Evolutionary conservation across 441 rosid species (phyloP), one percentile per base, ranked within the genome.

Genomic region (Populus hybrid): DNA sequence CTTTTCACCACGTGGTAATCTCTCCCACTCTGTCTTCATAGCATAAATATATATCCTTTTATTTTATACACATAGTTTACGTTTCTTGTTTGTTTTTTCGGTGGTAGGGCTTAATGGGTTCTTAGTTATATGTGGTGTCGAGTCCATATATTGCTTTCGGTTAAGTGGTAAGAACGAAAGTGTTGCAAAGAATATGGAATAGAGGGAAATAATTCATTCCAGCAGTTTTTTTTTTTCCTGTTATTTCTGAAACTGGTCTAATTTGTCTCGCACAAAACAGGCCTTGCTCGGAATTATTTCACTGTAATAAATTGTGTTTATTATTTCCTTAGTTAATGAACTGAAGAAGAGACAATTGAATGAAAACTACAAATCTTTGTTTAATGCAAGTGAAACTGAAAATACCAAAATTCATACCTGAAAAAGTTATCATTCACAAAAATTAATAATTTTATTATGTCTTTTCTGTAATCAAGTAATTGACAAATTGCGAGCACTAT

Each of bases 1-100:
- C 85, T 84, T 67, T 87, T 89, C 84, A 87, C 90, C 74, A 78
- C 88, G 72, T 85, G 90, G 92, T 90, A 79, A 46, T 46, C 23
- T 30, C 72, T 32, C 14, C 6, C 71, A 38, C 38, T 77, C 78
- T 46, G 34, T 21, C n/a, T 59, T n/a, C 61, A 1, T 11, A 2
- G 24, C 24, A 42, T 42, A 42, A 10, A 42, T 42, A 3, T 10
- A 40, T 2, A 10, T 10, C 50, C 4, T 12, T 9, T 10, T 14
- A 1, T 24, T 35, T 24, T 67, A 16, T 2, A 23, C 18, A 11
- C 10, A 26, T 21, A 26, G 16, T 10, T 3, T 64, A 12, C 30
- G 42, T 10, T 20, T 61, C 18, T 64, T 4, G 2, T 20, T 26
- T 30, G 1, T 28, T 73, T 69, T 18, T 69, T n/a, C 64, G 14